Conservation (phyloP, 352 stramenopile species). For the Pythium grandisporangium region DNA sequence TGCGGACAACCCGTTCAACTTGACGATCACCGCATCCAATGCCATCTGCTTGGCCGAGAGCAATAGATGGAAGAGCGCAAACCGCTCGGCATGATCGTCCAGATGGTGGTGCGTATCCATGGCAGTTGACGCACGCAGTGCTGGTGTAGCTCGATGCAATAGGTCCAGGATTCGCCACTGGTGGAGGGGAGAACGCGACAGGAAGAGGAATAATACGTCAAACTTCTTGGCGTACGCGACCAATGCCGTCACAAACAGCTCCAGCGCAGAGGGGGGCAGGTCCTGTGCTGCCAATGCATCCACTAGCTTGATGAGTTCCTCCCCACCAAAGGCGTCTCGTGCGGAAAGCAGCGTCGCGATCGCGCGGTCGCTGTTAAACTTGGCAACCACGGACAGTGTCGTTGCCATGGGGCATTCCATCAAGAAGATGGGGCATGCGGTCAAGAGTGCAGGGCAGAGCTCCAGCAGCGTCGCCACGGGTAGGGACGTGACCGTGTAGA, state of each 20-base stretch:
- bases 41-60: constrained; percentile 23
- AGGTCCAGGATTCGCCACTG: neutral
- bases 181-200: constrained; percentile 3
- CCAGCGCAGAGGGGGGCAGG: constrained; percentile 7
- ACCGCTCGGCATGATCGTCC: neutral
- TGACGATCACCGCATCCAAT: constrained; percentile 32
- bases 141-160: too few species aligned
- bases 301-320: constrained; percentile 34
- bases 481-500: constrained; percentile 38
- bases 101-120: too few species aligned
- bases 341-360: constrained; percentile 26
- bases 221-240: constrained; percentile 22
- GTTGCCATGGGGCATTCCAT: constrained; percentile 42
- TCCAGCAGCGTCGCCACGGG: constrained; percentile 27
- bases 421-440: constrained; percentile 22
- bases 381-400: constrained; percentile 32
- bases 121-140: too few species aligned
- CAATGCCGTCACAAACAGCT: constrained; percentile 28
- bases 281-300: constrained; percentile 30
- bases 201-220: constrained; percentile 27
- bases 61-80: constrained; percentile 38
- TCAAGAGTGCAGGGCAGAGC: constrained; percentile 18
- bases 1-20: constrained; percentile 20
- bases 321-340: constrained; percentile 25
- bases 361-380: constrained; percentile 39